Evolutionary conservation across 495 filamentous ascomycete genomes (phyloP).

Genomic region (Neurospora sp.): DNA sequence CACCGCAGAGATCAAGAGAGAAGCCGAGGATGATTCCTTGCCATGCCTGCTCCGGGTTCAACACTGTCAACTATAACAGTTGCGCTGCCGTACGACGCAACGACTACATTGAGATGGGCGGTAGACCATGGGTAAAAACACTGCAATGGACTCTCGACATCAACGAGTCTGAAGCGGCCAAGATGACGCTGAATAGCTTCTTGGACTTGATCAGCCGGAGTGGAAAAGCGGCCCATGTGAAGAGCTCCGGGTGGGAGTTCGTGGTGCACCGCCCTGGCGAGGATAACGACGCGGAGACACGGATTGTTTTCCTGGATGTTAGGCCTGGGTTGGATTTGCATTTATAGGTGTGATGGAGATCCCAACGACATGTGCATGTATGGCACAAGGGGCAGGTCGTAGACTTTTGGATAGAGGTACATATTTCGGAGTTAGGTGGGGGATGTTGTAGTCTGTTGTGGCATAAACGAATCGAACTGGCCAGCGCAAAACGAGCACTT

Average conservation of each 20-base stretch:
- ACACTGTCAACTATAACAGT: conserved; percentile 3
- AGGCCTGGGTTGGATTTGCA: background rate
- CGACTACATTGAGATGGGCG: background rate
- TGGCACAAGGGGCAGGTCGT: background rate
- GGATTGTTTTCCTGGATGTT: background rate
- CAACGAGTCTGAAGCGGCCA: background rate
- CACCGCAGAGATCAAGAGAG: background rate
- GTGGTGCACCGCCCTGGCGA: background rate
- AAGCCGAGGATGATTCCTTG: background rate
- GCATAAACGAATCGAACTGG: background rate
- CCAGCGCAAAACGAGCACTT: background rate
- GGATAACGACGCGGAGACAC: background rate
- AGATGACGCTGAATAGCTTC: background rate
- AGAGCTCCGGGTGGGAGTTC: background rate
- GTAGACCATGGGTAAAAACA: background rate
- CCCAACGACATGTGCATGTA: background rate
- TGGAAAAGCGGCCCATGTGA: background rate
- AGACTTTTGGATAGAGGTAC: background rate
- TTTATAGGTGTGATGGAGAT: background rate
- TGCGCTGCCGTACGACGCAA: background rate
- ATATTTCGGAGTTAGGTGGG: background rate
- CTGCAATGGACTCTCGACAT: background rate
- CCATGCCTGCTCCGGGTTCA: background rate
- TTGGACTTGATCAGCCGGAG: background rate
- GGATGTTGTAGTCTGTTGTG: background rate